Base-by-base conservation (phyloP, 176 grass and related monocot genomes). In the Paspalum notatum region DNA sequence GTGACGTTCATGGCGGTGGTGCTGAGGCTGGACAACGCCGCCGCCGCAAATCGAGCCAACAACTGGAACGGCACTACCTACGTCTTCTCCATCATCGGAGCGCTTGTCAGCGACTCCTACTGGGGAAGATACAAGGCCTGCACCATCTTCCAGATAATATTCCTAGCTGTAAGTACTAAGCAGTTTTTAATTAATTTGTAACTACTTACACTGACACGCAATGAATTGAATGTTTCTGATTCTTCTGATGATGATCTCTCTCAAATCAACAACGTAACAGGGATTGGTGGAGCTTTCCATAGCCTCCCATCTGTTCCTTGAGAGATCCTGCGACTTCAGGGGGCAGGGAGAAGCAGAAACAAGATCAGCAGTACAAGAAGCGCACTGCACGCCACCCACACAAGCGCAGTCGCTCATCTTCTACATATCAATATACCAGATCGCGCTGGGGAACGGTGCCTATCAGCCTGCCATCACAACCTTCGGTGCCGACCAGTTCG, bases 81-180 rank as follows among this genome's bases (percentile, higher is more conserved):
- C 75, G 68, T 95, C 47, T 95, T 95, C 87, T 90, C 93, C 45
- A 86, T 95, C 52, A 5, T 92, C 26, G 92, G 89, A 0, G 93
- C 93, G 21, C 71, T 92, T 78, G 47, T 95, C 64, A 91, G 89
- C 56, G 93, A 95, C 61, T 90, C 89, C 68, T 91, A 85, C 68
- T 95, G 92, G 87, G 92, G 89, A 22, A 64, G 92, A 86, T 95
- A 92, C 87, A 92, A 87, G 87, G 89, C 93, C 6, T 87, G 89
- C 63, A 53, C 79, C 25, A 71, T 95, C 56, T 95, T 95, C 76
- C 89, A 95, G 82, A 15, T 85, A 12, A 66, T 95, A 43, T 90
- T 89, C 86, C 20, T 91, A 11, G 56, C 78, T 2, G 92, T 94
- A 84, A 62, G 83, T 75, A 12, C 0, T 1, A 44, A 32, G 32